phyloP scores from a whole-genome alignment of 2,329 filamentous ascomycete species.

The Sarocladium strictum region DNA sequence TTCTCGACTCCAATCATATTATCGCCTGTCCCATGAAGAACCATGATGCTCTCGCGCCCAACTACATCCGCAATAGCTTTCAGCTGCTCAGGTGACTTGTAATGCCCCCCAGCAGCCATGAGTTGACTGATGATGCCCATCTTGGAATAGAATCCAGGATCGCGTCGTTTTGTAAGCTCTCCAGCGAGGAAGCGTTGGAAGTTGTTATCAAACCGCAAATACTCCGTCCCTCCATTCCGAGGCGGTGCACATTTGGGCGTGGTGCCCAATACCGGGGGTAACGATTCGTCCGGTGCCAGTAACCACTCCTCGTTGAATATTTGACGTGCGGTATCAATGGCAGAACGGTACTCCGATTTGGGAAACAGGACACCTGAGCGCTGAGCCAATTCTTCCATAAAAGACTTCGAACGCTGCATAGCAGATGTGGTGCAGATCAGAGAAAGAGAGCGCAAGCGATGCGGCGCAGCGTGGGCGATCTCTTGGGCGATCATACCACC shows the following conservation, averaged over 20 bases:
- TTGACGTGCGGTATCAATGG: slow-evolving; percentile 57
- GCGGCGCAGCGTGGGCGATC: slow-evolving; percentile 50
- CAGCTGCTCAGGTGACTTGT: slow-evolving; percentile 65
- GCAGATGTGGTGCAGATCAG: slow-evolving; percentile 57
- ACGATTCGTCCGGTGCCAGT: slow-evolving; percentile 49
- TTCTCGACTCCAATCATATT: slow-evolving; percentile 72
- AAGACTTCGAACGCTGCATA: slow-evolving; percentile 56
- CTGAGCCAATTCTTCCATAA: slow-evolving; percentile 57
- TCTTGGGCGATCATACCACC: slow-evolving; percentile 93
- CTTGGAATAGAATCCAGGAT: slow-evolving; percentile 54
- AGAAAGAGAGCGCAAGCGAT: slow-evolving; percentile 48
- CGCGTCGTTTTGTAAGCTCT: slow-evolving; percentile 65
- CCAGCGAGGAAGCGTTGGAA: slow-evolving; percentile 77
- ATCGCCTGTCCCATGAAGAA: slow-evolving; percentile 72
- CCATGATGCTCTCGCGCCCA: slow-evolving; percentile 66
- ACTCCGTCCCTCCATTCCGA: slow-evolving; percentile 24
- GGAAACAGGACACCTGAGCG: slow-evolving; percentile 57
- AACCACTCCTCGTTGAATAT: slow-evolving; percentile 65
- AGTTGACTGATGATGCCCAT: slow-evolving; percentile 71
- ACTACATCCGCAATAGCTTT: slow-evolving; percentile 58
- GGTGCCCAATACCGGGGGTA: slow-evolving; percentile 36
- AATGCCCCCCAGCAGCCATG: slow-evolving; percentile 72
- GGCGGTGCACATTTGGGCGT: slow-evolving; percentile 34
- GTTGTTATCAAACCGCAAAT: slow-evolving; percentile 62
- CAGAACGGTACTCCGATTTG: slow-evolving; percentile 60